Conservation (phyloP, 225 moss, liverwort and hornwort species). For the Neckera pumila region DNA sequence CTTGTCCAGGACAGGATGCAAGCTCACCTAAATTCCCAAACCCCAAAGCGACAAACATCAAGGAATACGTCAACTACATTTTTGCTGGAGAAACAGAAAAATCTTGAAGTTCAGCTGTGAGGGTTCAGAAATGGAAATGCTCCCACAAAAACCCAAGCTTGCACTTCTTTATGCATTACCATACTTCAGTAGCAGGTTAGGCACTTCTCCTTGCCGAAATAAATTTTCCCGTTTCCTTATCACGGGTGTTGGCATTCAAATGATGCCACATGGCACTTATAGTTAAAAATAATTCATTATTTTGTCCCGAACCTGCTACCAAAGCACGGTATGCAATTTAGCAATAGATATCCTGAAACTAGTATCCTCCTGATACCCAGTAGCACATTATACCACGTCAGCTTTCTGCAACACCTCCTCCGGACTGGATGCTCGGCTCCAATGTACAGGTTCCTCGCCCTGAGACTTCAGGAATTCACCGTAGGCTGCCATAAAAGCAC, state of each 20-base stretch:
- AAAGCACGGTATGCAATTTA: neutral
- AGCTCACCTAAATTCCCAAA: slow-evolving; percentile 52
- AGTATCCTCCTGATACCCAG: neutral
- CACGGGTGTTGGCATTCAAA: neutral
- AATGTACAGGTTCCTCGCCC: slow-evolving; percentile 75
- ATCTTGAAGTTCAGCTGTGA: neutral
- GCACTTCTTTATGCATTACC: neutral
- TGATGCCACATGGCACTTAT: neutral
- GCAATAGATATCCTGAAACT: neutral
- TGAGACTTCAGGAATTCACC: slow-evolving; percentile 74
- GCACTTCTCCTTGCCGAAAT: neutral
- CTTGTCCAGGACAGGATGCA: slow-evolving; percentile 92
- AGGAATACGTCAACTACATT: neutral
- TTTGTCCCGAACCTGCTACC: no score
- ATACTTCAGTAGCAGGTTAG: neutral
- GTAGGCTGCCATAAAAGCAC: slow-evolving; percentile 45
- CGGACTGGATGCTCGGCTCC: slow-evolving; percentile 61
- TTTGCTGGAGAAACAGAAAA: neutral
- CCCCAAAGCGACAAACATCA: neutral
- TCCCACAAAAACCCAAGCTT: neutral
- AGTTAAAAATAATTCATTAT: neutral
- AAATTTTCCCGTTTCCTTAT: neutral
- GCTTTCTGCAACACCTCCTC: slow-evolving; percentile 87
- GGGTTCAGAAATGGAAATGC: neutral
- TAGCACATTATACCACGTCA: slow-evolving; percentile 63